These are phyloP conservation scores for Tarenaya hassleriana DNA, from an alignment of 345 rosid genomes.

Conservation along the genomic window DNA sequence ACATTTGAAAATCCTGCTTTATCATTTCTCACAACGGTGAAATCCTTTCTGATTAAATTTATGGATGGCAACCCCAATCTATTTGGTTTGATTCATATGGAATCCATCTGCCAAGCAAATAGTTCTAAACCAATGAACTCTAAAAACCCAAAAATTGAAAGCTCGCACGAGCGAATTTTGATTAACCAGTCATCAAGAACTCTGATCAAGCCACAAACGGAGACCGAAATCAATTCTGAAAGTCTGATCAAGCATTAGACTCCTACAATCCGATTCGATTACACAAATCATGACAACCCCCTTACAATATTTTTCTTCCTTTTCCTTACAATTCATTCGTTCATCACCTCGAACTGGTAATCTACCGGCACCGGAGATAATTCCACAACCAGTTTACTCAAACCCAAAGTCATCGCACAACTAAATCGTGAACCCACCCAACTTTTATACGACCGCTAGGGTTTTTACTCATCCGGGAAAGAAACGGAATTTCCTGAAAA, in stretches of 20 bases:
- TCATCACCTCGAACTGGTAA: slow-evolving; percentile 1
- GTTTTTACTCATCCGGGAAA: neutral
- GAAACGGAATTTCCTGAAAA: neutral
- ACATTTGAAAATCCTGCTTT: neutral
- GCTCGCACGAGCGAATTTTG: too few relatives aligned
- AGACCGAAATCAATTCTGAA: slow-evolving; percentile 2
- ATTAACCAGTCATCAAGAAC: neutral
- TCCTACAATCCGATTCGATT: neutral
- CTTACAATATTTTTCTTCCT: neutral
- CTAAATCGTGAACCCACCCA: too few relatives aligned
- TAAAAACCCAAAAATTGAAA: too few relatives aligned
- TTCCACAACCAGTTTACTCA: neutral
- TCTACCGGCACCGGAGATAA: neutral
- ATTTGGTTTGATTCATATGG: slow-evolving; percentile 11
- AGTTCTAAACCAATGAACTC: neutral
- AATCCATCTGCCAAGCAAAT: neutral
- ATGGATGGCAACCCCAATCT: neutral
- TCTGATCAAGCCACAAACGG: slow-evolving; percentile 1
- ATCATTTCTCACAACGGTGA: too few relatives aligned
- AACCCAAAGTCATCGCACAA: too few relatives aligned
- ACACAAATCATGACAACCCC: slow-evolving; percentile 8
- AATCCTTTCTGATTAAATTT: too few relatives aligned
- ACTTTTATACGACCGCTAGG: neutral
- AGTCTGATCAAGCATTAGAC: neutral
- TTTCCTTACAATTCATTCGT: neutral